A percentile compares a stretch with the other conserved stretches of the same genome.
Conservation (phyloP, 129 eudicot species). For the Helianthus tuberosus region DNA sequence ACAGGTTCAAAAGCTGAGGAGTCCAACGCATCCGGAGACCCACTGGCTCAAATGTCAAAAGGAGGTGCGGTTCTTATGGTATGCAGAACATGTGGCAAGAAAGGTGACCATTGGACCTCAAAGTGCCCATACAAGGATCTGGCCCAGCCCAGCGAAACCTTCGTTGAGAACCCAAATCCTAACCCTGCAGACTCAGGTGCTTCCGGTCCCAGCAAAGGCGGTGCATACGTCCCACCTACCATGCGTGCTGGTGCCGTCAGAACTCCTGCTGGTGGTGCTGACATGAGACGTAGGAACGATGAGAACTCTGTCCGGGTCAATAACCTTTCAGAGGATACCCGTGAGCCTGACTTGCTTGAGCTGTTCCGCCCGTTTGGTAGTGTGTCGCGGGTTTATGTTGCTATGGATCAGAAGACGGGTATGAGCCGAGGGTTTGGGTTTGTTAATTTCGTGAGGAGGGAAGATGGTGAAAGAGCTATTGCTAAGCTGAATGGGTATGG, state of each 20-base stretch:
- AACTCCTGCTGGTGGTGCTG: slow-evolving; percentile 23
- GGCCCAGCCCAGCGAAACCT: slow-evolving; percentile 21
- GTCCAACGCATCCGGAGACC: slow-evolving; percentile 13
- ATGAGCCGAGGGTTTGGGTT: slow-evolving; percentile 28
- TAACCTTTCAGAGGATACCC: slow-evolving; percentile 25
- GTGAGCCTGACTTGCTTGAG: slow-evolving; percentile 28
- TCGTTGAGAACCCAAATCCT: slow-evolving; percentile 23
- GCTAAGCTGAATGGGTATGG: slow-evolving; percentile 27
- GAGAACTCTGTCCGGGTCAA: slow-evolving; percentile 22
- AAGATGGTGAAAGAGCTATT: slow-evolving; percentile 26
- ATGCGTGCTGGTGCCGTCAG: slow-evolving; percentile 24
- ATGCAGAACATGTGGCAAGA: slow-evolving; percentile 26
- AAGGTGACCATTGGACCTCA: slow-evolving; percentile 32
- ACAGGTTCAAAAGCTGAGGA: slow-evolving; percentile 23
- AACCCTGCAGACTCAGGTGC: slow-evolving; percentile 15
- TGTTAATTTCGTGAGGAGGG: slow-evolving; percentile 25
- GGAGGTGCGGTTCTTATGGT: slow-evolving; percentile 23
- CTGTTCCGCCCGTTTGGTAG: slow-evolving; percentile 23
- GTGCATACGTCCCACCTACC: slow-evolving; percentile 25
- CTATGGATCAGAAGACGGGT: slow-evolving; percentile 25
- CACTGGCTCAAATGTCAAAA: slow-evolving; percentile 17
- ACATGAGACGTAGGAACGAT: slow-evolving; percentile 28
- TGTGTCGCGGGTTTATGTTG: slow-evolving; percentile 21
- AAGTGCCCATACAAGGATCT: slow-evolving; percentile 29
- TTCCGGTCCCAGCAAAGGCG: slow-evolving; percentile 16